Conservation (phyloP, 163 green algal genomes). For the Prototheca wickerhamii region DNA sequence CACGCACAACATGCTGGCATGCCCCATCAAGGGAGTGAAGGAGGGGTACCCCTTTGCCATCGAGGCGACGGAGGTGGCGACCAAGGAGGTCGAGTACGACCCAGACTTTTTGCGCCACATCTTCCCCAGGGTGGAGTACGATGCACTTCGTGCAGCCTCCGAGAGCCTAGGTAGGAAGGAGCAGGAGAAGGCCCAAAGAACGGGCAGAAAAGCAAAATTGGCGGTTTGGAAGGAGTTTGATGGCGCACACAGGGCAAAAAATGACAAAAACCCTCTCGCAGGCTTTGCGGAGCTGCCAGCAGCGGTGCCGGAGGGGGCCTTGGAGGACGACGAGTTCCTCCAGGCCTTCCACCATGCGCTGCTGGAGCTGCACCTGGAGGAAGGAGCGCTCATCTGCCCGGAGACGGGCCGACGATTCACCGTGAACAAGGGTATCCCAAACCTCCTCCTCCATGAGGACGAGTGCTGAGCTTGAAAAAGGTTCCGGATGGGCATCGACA, state of each 20-base stretch:
- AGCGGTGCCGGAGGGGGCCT: constrained; percentile 37
- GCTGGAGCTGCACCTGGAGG: constrained; percentile 83
- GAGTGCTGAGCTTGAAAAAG: no score
- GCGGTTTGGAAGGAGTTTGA: no score
- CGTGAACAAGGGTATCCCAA: constrained; percentile 87
- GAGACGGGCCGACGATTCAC: constrained; percentile 83
- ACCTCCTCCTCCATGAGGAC: constrained; percentile 94
- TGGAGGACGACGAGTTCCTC: constrained; percentile 76
- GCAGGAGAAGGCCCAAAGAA: no score
- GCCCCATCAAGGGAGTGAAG: constrained; percentile 89
- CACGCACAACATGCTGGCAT: constrained; percentile 96
- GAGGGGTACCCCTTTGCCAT: constrained; percentile 80
- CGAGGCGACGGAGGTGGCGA: constrained; percentile 17
- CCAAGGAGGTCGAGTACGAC: constrained; percentile 74
- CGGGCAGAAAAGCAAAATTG: no score
- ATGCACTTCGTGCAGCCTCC: constrained; percentile 58
- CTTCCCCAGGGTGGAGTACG: constrained; percentile 78
- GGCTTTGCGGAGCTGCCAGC: constrained; percentile 50
- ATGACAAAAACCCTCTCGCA: constrained; percentile 1
- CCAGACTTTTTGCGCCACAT: constrained; percentile 89
- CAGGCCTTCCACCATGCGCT: constrained; percentile 85
- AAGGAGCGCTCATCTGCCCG: constrained; percentile 84
- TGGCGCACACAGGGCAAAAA: background rate
- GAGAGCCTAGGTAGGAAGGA: background rate
- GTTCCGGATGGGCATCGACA: no score